Evolutionary conservation across 148 eudicot genomes (phyloP), one percentile per base, ranked within the genome.

Genomic region (Fagopyrum tataricum): DNA sequence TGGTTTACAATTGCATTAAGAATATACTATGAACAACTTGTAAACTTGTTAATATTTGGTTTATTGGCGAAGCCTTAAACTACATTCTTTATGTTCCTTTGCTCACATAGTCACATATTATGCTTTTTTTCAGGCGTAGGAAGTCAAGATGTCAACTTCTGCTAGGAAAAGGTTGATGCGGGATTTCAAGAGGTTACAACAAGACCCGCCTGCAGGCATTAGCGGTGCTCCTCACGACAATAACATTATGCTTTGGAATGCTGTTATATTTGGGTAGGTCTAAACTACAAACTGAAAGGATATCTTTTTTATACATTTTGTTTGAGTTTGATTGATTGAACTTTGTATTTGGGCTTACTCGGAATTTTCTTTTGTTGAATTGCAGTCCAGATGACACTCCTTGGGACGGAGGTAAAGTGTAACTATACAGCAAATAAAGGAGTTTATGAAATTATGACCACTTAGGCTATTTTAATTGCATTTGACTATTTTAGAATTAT

Each of bases 311-410:
- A 31, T 62, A 5, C 44, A 47, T 67, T 48, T 52, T 73, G 24
- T 46, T 4, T 74, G 12, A 31, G 20, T 18, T 56, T 58, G 49
- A 14, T 37, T 44, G 10, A 53, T 58, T 31, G 39, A 59, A 44
- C 43, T 31, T 37, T 7, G 31, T 23, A 41, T 39, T 75, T 75
- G 18, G 40, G 44, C 73, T 59, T 58, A 47, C 43, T 67, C 4
- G 15, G 1, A 23, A 23, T 1, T 9, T 58, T 21, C 5, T 20
- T 72, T 72, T 26, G 64, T 37, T 76, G 72, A 51, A 51, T 80
- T 88, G 86, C 89, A 88, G 92, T 31, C 92, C 92, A 31, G 89
- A 88, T 81, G 89, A 88, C 76, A 88, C 89, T 43, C 89, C 92
- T 21, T 88, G 92, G 92, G 89, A 88, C 76, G 89, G 92, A 86